phyloP scores from a whole-genome alignment of 441 rosid genomes.

The Populus hybrid region DNA sequence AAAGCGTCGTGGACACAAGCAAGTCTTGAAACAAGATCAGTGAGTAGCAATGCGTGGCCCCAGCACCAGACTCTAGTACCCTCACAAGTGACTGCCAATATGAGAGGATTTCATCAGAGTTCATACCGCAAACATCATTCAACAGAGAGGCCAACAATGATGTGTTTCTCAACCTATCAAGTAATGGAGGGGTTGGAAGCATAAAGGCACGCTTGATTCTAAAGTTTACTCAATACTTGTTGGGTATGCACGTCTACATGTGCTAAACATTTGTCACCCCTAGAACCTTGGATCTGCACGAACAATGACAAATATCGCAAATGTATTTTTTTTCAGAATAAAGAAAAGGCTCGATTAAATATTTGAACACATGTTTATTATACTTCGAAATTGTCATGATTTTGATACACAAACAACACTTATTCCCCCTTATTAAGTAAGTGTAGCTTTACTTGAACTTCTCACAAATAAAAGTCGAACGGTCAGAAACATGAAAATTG shows the following conservation, averaged over 20 bases:
- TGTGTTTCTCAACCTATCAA: background rate
- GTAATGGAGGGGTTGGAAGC: background rate
- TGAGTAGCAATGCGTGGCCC: slow-evolving; percentile 60
- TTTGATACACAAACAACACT: background rate
- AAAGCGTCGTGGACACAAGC: slow-evolving; percentile 83
- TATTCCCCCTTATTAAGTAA: background rate
- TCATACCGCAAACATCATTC: background rate
- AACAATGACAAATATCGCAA: background rate
- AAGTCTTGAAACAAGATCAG: slow-evolving; percentile 84
- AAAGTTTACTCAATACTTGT: background rate
- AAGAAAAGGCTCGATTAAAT: background rate
- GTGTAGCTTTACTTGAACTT: background rate
- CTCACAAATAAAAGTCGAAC: background rate
- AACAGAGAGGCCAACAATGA: background rate
- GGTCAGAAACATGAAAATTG: background rate
- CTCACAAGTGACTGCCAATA: slow-evolving; percentile 79
- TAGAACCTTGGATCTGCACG: background rate
- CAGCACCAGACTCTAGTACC: slow-evolving; percentile 70
- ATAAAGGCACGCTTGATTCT: background rate
- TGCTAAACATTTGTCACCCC: background rate
- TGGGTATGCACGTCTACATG: background rate
- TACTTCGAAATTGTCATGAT: background rate
- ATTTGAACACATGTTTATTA: background rate
- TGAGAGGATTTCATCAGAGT: slow-evolving; percentile 7
- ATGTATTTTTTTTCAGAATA: background rate